Percentiles rank a stretch among this genome's conserved stretches.
Evolutionary conservation across 805 yeast species (phyloP).

Genomic region (Candida taoyuanica): DNA sequence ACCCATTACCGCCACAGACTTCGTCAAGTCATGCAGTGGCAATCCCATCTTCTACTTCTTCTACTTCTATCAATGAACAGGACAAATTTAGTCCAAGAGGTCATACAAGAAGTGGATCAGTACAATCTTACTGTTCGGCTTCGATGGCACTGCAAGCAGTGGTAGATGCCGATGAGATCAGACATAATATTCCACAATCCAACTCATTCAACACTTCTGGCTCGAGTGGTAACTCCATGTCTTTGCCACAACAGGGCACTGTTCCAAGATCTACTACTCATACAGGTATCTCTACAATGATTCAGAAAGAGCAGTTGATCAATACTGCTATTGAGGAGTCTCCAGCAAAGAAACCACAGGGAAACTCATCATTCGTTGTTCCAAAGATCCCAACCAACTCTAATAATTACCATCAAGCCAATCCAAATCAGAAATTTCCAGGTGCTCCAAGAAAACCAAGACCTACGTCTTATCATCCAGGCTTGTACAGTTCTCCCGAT

Average conservation of each 20-base stretch:
- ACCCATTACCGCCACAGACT: slow-evolving; percentile 66
- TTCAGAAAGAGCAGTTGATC: slow-evolving; percentile 10
- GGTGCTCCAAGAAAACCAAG: slow-evolving; percentile 61
- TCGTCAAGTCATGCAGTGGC: slow-evolving; percentile 58
- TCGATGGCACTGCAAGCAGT: slow-evolving; percentile 69
- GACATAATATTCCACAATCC: slow-evolving; percentile 20
- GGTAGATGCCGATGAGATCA: slow-evolving; percentile 52
- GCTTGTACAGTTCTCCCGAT: slow-evolving; percentile 32
- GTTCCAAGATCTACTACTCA: slow-evolving; percentile 35
- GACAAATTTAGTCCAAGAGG: slow-evolving; percentile 19
- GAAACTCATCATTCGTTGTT: slow-evolving; percentile 13
- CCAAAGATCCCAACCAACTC: slow-evolving; percentile 24
- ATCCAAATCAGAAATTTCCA: slow-evolving; percentile 25
- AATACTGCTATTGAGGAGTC: slow-evolving; percentile 23
- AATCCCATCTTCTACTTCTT: slow-evolving; percentile 35
- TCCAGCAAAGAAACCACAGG: slow-evolving; percentile 19
- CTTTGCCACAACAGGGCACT: slow-evolving; percentile 10
- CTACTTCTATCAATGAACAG: slow-evolving; percentile 26
- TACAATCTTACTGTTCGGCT: slow-evolving; percentile 46
- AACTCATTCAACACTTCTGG: slow-evolving; percentile 22
- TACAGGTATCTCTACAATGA: slow-evolving; percentile 24
- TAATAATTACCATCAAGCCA: slow-evolving; percentile 16
- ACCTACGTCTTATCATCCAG: slow-evolving; percentile 82
- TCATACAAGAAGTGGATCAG: slow-evolving; percentile 37
- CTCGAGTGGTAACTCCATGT: neutral